phyloP scores from a whole-genome alignment of 441 rosid species.

The Gossypium davidsonii region DNA sequence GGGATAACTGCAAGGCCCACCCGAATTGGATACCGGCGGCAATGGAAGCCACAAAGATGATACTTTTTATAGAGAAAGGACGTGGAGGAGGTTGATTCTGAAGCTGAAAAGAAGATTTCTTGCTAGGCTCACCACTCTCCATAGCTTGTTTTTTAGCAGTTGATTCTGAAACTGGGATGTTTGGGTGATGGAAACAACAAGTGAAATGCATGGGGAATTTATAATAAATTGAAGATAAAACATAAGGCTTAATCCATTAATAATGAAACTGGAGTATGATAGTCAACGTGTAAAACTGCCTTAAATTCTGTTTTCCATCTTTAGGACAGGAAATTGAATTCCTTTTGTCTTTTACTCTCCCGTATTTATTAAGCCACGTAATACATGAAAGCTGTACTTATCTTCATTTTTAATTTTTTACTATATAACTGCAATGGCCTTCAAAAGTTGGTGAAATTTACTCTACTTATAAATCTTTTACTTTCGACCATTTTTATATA shows the following conservation, averaged over 20 bases:
- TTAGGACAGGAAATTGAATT: conserved; percentile 2
- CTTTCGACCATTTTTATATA: neutral
- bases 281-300: conserved; percentile 8
- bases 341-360: neutral
- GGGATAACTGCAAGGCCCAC: conserved; percentile 88
- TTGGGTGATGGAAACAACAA: neutral
- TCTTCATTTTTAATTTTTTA: neutral
- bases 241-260: neutral
- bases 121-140: neutral
- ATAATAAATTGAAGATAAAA: neutral
- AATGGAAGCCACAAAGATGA: conserved; percentile 56
- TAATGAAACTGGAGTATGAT: neutral
- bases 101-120: conserved; percentile 6
- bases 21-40: conserved; percentile 94
- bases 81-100: neutral
- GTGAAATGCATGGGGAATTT: neutral
- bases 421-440: neutral
- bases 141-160: neutral
- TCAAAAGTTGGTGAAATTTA: neutral
- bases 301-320: conserved; percentile 5
- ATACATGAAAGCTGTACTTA: neutral
- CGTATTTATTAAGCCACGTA: neutral
- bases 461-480: neutral
- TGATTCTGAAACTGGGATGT: neutral
- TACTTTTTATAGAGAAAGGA: conserved; percentile 32